Percentiles rank a stretch among this genome's conserved stretches.
Evolutionary conservation across 495 filamentous ascomycete genomes (phyloP).

Genomic region (Penicillium mononematosum): DNA sequence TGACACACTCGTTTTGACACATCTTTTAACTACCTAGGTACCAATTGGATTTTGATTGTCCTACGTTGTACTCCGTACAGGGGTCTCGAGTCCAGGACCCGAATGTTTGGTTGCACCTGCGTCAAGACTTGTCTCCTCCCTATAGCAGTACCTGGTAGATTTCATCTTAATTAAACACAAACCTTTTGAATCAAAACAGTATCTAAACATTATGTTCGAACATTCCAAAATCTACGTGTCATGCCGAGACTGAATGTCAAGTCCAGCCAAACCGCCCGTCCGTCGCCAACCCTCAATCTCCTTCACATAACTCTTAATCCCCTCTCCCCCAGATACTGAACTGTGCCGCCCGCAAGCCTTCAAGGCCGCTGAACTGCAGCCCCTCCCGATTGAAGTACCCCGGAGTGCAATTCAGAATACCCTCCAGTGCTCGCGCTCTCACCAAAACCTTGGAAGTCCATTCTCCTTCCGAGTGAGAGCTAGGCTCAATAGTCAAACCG

Average conservation of each 20-base stretch:
- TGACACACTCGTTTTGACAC: neutral
- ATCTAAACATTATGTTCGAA: neutral
- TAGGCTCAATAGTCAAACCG: slow-evolving; percentile 41
- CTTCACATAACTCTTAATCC: slow-evolving; percentile 16
- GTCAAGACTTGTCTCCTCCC: neutral
- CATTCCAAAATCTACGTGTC: neutral
- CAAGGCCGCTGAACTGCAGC: slow-evolving; percentile 6
- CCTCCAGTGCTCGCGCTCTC: slow-evolving; percentile 38
- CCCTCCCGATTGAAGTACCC: slow-evolving; percentile 56
- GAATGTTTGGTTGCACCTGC: neutral
- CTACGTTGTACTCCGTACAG: neutral
- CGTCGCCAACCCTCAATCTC: slow-evolving; percentile 11
- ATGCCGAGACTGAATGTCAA: slow-evolving; percentile 1
- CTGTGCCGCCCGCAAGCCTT: slow-evolving; percentile 5
- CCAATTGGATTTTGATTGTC: neutral
- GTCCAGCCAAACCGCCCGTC: neutral
- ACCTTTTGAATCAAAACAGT: neutral
- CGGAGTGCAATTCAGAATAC: slow-evolving; percentile 52
- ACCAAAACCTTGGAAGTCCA: slow-evolving; percentile 46
- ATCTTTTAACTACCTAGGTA: neutral
- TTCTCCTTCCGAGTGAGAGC: slow-evolving; percentile 40
- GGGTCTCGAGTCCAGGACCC: neutral
- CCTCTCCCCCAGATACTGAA: slow-evolving; percentile 20
- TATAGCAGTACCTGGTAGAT: neutral
- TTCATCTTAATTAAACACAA: neutral